Conservation (phyloP, 306 rosid species). For the Quercus dentata region DNA sequence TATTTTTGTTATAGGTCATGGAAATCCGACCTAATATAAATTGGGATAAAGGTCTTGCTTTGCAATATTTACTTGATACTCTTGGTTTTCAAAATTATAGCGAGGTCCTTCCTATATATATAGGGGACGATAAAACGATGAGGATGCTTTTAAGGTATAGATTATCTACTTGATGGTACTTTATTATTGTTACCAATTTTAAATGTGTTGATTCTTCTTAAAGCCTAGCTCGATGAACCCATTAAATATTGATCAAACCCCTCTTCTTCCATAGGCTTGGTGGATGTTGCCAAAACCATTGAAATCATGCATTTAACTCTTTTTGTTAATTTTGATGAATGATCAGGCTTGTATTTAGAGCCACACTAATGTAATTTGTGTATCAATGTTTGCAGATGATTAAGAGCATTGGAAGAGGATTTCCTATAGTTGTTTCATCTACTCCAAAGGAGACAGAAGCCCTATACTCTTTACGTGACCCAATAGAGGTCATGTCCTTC, state of each 20-base stretch:
- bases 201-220: not conserved
- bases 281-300: not conserved
- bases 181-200: not conserved
- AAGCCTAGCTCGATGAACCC: not conserved
- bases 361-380: not conserved
- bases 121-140: slow-evolving; percentile 63
- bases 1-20: slow-evolving; percentile 50
- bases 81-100: slow-evolving; percentile 28
- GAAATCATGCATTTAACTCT: not conserved
- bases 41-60: slow-evolving; percentile 62
- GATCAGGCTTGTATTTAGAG: not conserved
- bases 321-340: not conserved
- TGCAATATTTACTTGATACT: slow-evolving; percentile 48
- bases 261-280: too few species aligned
- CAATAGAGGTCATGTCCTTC: slow-evolving; percentile 44
- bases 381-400: slow-evolving; percentile 34
- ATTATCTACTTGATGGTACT: not conserved
- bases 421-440: slow-evolving; percentile 48
- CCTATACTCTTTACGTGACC: slow-evolving; percentile 44
- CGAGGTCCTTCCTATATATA: slow-evolving; percentile 43
- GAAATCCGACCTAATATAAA: slow-evolving; percentile 53
- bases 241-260: too few species aligned
- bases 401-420: slow-evolving; percentile 35
- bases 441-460: slow-evolving; percentile 50
- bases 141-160: slow-evolving; percentile 62